Evolutionary conservation across 1,284 basidiomycete genomes (phyloP).

Genomic region (Meripilus lineatus): DNA sequence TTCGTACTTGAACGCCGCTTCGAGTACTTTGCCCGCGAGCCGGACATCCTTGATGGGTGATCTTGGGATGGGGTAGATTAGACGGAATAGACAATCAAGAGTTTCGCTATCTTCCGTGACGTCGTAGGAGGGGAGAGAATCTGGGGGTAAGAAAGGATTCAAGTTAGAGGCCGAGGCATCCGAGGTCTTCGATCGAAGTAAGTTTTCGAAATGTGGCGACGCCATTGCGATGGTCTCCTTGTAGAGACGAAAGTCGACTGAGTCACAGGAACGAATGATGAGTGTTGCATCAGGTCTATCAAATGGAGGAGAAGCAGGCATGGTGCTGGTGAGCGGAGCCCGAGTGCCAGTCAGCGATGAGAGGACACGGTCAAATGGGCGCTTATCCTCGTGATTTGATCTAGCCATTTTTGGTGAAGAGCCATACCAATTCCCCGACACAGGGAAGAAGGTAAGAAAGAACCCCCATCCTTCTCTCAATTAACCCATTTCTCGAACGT

Average conservation of each 20-base stretch:
- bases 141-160: slow-evolving; percentile 1
- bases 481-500: no score
- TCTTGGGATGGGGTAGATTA: slow-evolving; percentile 10
- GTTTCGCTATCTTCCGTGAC: slow-evolving; percentile 7
- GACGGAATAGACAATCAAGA: slow-evolving; percentile 7
- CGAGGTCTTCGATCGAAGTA: slow-evolving; percentile 14
- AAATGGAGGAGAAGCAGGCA: no score
- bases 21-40: slow-evolving; percentile 1
- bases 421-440: no score
- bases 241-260: slow-evolving; percentile 16
- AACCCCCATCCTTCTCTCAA: no score
- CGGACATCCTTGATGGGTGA: neutral
- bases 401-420: no score
- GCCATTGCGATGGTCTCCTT: slow-evolving; percentile 15
- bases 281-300: slow-evolving; percentile 12
- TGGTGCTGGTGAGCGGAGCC: no score
- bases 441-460: no score
- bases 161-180: neutral
- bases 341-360: no score
- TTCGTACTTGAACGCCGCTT: slow-evolving; percentile 9
- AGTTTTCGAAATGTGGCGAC: slow-evolving; percentile 16
- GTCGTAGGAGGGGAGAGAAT: slow-evolving; percentile 4
- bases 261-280: slow-evolving; percentile 16
- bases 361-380: no score
- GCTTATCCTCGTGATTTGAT: no score